These are phyloP conservation scores for Scenedesmus sp. DNA, from an alignment of 163 green algal genomes.

Conservation along the genomic window DNA sequence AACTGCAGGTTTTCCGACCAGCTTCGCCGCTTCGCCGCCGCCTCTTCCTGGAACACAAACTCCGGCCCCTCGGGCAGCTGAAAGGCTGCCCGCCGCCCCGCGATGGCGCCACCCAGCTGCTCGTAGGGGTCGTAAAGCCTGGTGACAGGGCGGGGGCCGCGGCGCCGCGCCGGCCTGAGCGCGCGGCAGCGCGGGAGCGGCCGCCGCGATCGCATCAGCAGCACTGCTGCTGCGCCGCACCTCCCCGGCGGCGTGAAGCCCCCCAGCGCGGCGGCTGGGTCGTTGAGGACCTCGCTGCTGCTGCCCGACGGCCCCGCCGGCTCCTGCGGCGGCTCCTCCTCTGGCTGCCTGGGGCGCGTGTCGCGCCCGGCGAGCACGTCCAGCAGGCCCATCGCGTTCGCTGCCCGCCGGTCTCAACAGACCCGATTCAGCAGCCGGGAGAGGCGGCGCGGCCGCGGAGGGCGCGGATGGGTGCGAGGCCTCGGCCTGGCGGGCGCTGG, in stretches of 20 bases:
- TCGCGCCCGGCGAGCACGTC: constrained; percentile 37
- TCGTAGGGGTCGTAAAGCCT: constrained; percentile 62
- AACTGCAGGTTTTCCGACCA: constrained; percentile 96
- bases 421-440: no score
- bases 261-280: constrained; percentile 7
- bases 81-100: constrained; percentile 59
- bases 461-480: no score
- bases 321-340: background rate
- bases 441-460: no score
- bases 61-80: constrained; percentile 82
- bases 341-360: constrained; percentile 1
- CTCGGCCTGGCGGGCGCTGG: no score
- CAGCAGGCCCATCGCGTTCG: constrained; percentile 45
- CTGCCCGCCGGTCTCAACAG: no score
- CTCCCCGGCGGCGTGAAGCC: constrained; percentile 2
- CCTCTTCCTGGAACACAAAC: constrained; percentile 95
- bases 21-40: constrained; percentile 72
- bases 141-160: background rate
- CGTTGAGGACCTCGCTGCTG: constrained; percentile 34
- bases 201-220: background rate
- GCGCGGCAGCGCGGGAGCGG: constrained; percentile 8
- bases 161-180: no score
- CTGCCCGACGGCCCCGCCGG: constrained; percentile 15
- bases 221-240: constrained; percentile 4
- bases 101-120: constrained; percentile 44